Evolutionary conservation across 1,284 basidiomycete species (phyloP), one percentile per base, ranked within the genome.

Genomic region (Apiotrichum mycotoxinovorans): DNA sequence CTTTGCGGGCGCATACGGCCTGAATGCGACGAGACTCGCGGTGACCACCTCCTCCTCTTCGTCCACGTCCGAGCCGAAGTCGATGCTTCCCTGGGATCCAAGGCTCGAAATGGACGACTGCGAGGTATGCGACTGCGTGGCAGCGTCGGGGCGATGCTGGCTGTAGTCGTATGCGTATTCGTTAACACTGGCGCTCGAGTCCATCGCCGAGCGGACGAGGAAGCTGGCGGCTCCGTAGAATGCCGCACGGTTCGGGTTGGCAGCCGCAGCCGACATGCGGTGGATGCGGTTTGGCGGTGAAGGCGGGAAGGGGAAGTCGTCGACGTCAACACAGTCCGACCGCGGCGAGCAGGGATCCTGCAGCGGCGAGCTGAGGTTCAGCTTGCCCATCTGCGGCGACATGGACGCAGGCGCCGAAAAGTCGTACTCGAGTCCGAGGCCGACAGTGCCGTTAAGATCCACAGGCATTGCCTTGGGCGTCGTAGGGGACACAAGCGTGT

Each of bases 21-120:
- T 67, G 25, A 74, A 51, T 25, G 62, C 65, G 46, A 73, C 69
- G 45, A 75, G 70, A 51, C 67, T 68, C 4, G 72, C 73, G 9
- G 67, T 71, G 49, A 66, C 61, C 11, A 70, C 62, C 57, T 72
- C 71, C 34, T 74, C 73, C 55, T 74, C 72, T 58, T 66, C 70
- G 33, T 64, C 60, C 42, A 70, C 72, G 46, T 27, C 30, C 20
- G 12, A 10, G 42, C 17, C 42, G 25, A 43, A 27, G 4, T 48
- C 46, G 12, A 12, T 37, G 46, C 46, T 48, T n/a, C 27, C 58
- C 38, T 63, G 26, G 20, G 63, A 66, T 11, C 18, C 20, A 23
- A 53, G 14, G 26, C 37, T 47, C 12, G 54, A 51, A 20, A 58
- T 40, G 12, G 47, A 52, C 11, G 30, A 47, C 23, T 52, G 53